A percentile compares a stretch with the other conserved stretches of the same genome.
phyloP scores from a whole-genome alignment of 495 filamentous ascomycete species.

The Aspergillus bertholletiae region DNA sequence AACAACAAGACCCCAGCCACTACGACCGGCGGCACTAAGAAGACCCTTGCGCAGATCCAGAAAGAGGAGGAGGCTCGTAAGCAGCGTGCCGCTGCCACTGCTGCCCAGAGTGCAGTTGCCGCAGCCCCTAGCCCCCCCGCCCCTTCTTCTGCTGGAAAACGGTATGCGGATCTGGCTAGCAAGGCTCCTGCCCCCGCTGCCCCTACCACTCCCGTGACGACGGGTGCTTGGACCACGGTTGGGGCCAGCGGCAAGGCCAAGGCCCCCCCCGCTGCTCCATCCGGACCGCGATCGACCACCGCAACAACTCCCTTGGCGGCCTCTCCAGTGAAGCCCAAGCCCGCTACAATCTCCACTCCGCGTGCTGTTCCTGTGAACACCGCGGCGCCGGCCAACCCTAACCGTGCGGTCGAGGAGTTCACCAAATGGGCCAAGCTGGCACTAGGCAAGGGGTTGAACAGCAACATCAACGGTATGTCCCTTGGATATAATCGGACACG shows the following conservation, averaged over 20 bases:
- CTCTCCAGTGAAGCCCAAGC: slow-evolving; percentile 37
- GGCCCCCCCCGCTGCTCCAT: slow-evolving; percentile 54
- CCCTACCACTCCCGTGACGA: slow-evolving; percentile 28
- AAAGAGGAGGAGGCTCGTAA: slow-evolving; percentile 94
- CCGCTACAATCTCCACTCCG: slow-evolving; percentile 29
- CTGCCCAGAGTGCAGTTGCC: slow-evolving; percentile 35
- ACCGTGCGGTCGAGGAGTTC: slow-evolving; percentile 78
- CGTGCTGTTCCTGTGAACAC: slow-evolving; percentile 34
- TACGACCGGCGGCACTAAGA: slow-evolving; percentile 57
- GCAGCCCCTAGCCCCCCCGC: slow-evolving; percentile 26
- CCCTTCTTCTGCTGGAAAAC: slow-evolving; percentile 64
- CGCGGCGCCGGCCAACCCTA: slow-evolving; percentile 39
- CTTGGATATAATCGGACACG: not conserved
- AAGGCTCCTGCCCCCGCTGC: slow-evolving; percentile 57
- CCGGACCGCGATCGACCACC: slow-evolving; percentile 56
- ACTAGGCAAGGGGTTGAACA: slow-evolving; percentile 58
- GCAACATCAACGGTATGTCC: slow-evolving; percentile 56
- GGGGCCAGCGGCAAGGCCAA: slow-evolving; percentile 93
- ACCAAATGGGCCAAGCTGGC: slow-evolving; percentile 84
- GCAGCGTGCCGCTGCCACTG: slow-evolving; percentile 54
- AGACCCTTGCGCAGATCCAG: slow-evolving; percentile 93
- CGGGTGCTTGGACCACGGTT: slow-evolving; percentile 88
- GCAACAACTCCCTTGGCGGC: slow-evolving; percentile 40
- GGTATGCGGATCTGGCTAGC: slow-evolving; percentile 92
- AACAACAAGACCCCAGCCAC: slow-evolving; percentile 54